phyloP scores from a whole-genome alignment of 805 yeast species.

The Starmerella stellata region DNA sequence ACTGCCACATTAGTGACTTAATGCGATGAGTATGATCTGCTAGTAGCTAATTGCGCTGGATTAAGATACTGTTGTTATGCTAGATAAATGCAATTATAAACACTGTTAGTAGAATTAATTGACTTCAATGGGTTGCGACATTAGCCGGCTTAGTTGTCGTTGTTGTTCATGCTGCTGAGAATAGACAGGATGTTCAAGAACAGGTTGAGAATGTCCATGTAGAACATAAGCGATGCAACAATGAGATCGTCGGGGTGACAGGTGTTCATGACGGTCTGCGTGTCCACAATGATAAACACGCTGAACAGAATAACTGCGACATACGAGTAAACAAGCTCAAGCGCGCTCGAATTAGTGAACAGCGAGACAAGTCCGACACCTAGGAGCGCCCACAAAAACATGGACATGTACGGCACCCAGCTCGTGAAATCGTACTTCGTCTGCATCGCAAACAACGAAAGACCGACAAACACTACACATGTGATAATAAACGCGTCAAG shows the following conservation, averaged over 20 bases:
- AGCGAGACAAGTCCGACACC: slow-evolving; percentile 54
- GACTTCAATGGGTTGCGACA: not conserved
- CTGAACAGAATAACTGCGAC: slow-evolving; percentile 60
- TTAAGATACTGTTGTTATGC: no score
- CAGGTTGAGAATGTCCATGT: slow-evolving; percentile 67
- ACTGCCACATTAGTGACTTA: no score
- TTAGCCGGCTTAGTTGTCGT: not conserved
- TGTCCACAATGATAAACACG: slow-evolving; percentile 58
- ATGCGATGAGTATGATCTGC: no score
- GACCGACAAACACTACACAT: slow-evolving; percentile 50
- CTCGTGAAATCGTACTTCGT: slow-evolving; percentile 55
- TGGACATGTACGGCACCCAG: slow-evolving; percentile 41
- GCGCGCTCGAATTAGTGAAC: slow-evolving; percentile 43
- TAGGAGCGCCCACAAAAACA: slow-evolving; percentile 47
- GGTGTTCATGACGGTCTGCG: slow-evolving; percentile 59
- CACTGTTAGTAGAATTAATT: not conserved
- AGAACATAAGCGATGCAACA: slow-evolving; percentile 58
- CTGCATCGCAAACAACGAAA: slow-evolving; percentile 60
- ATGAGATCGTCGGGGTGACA: slow-evolving; percentile 71
- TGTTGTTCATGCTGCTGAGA: slow-evolving; percentile 21
- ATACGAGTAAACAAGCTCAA: slow-evolving; percentile 49
- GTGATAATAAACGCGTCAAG: slow-evolving; percentile 58
- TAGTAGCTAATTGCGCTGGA: no score
- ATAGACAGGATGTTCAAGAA: slow-evolving; percentile 60
- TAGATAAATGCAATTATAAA: no score